phyloP scores from a whole-genome alignment of 352 stramenopile genomes.

The Globisporangium okanoganense region DNA sequence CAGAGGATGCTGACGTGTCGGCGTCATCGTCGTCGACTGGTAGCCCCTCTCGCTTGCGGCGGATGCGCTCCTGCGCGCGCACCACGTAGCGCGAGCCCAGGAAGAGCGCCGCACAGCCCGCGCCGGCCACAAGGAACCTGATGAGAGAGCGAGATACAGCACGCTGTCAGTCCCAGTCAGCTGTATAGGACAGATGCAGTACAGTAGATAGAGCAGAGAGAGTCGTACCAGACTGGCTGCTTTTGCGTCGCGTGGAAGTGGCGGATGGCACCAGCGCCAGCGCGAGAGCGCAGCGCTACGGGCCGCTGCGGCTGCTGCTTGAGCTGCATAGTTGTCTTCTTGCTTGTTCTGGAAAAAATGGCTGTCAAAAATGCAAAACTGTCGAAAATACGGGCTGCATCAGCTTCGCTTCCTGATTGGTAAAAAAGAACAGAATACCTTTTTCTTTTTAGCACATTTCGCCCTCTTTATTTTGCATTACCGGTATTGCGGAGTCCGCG shows the following conservation, averaged over 20 bases:
- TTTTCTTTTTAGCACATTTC: background rate
- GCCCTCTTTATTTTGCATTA: background rate
- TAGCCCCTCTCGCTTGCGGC: conserved; percentile 34
- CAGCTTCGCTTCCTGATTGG: background rate
- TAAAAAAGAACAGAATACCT: background rate
- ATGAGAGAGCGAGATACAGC: background rate
- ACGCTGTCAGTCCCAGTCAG: background rate
- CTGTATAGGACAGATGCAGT: background rate
- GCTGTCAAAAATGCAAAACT: background rate
- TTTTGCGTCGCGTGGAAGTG: conserved; percentile 51
- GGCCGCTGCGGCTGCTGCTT: background rate
- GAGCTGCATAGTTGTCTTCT: background rate
- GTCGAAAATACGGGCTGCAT: background rate
- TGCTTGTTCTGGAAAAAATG: conserved; percentile 9
- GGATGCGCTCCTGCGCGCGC: conserved; percentile 54
- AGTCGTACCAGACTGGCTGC: conserved; percentile 42
- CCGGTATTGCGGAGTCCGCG: background rate
- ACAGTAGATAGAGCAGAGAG: background rate
- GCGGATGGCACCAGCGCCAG: conserved; percentile 8
- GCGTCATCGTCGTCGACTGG: conserved; percentile 36
- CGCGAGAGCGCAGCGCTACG: background rate
- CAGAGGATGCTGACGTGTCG: background rate
- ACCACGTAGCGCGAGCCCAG: conserved; percentile 55
- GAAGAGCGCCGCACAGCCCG: conserved; percentile 43
- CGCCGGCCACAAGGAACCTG: conserved; percentile 38